These are phyloP conservation scores for Sclerotinia spermophila DNA, from an alignment of 2,329 filamentous ascomycete genomes.

Conservation along the genomic window DNA sequence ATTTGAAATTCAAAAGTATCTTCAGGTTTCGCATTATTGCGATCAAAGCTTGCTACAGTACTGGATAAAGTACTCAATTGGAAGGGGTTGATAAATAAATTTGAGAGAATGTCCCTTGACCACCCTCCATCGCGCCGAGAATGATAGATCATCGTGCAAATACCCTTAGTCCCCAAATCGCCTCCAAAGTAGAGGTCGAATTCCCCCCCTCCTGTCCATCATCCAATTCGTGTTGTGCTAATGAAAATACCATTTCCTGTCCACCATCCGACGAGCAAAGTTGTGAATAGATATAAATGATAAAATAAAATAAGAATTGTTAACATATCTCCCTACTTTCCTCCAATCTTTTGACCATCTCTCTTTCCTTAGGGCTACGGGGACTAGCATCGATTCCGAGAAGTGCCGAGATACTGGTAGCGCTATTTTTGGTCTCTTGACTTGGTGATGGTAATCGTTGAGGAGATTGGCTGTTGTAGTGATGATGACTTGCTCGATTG, in stretches of 20 bases:
- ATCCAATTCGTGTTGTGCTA: neutral
- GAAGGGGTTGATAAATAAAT: neutral
- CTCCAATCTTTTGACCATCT: conserved; percentile 54
- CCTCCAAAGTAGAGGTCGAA: neutral
- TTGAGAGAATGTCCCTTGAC: neutral
- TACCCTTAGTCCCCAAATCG: neutral
- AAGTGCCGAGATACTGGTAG: conserved; percentile 59
- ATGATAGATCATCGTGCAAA: neutral
- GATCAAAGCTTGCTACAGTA: neutral
- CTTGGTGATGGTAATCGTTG: conserved; percentile 50
- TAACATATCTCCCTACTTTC: conserved; percentile 40
- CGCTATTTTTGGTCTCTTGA: conserved; percentile 39
- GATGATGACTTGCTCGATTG: conserved; percentile 3
- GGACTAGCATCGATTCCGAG: conserved; percentile 46
- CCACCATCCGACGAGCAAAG: neutral
- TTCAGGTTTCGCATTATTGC: neutral
- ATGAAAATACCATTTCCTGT: neutral
- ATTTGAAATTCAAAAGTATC: neutral
- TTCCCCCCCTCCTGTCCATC: neutral
- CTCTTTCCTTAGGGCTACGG: conserved; percentile 48
- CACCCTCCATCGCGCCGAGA: neutral
- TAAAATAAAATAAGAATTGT: neutral
- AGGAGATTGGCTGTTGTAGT: conserved; percentile 41
- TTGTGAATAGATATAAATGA: neutral
- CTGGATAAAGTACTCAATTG: neutral